phyloP scores from a whole-genome alignment of 768 basidiomycete genomes.

The Termitomyces sp. region DNA sequence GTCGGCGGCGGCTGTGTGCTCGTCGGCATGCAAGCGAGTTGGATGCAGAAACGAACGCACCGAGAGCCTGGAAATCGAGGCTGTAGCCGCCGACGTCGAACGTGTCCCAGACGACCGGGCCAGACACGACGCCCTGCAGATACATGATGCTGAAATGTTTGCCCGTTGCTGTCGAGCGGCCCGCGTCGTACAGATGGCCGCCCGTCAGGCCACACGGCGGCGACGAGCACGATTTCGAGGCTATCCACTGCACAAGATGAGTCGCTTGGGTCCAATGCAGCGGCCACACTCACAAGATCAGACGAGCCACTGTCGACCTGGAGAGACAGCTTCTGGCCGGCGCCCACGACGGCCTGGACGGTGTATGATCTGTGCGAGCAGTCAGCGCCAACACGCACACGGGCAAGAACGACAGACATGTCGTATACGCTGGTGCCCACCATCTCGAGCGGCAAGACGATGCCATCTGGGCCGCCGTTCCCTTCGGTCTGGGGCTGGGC shows the following conservation, averaged over 20 bases:
- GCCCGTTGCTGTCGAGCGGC: conserved; percentile 36
- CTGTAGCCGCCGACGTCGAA: conserved; percentile 59
- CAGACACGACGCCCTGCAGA: conserved; percentile 50
- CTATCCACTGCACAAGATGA: conserved; percentile 81
- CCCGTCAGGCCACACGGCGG: conserved; percentile 40
- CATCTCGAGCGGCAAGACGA: conserved; percentile 53
- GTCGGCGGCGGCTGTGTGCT: conserved; percentile 49
- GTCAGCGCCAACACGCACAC: no score
- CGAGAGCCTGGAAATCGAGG: conserved; percentile 64
- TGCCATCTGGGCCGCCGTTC: conserved; percentile 43
- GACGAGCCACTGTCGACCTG: conserved; percentile 83
- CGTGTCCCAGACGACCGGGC: conserved; percentile 67
- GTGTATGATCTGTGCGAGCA: conserved; percentile 50
- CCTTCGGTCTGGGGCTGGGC: conserved; percentile 30
- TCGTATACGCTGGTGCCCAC: conserved; percentile 49
- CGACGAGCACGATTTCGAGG: conserved; percentile 58
- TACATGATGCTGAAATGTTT: conserved; percentile 48
- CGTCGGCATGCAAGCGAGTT: background rate
- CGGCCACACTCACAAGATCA: conserved; percentile 74
- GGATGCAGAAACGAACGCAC: conserved; percentile 33
- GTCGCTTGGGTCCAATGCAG: no score
- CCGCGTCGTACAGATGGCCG: conserved; percentile 53
- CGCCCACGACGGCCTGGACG: conserved; percentile 52
- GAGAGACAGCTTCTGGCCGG: conserved; percentile 46
- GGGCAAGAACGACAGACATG: no score